phyloP scores from a whole-genome alignment of 1,139 yeast genomes.

The Candida mesenterica region DNA sequence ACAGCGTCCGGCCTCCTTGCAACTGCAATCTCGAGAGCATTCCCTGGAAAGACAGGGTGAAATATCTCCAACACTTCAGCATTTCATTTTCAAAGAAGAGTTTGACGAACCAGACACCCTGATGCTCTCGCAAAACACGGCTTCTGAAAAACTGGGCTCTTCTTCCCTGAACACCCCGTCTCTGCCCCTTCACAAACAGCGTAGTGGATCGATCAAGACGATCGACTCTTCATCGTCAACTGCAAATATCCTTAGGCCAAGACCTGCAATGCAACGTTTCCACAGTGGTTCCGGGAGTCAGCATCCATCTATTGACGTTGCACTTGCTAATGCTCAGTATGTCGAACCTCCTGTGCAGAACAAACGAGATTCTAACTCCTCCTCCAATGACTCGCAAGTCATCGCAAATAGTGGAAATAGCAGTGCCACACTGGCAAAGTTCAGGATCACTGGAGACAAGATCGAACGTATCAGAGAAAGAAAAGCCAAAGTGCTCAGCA shows the following conservation, averaged over 20 bases:
- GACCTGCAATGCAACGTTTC: conserved; percentile 4
- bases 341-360: background rate
- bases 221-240: conserved; percentile 8
- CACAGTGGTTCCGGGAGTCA: conserved; percentile 1
- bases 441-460: conserved; percentile 14
- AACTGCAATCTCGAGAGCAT: background rate
- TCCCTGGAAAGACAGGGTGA: conserved; percentile 1
- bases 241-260: conserved; percentile 9
- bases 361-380: conserved; percentile 3
- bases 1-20: background rate
- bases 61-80: conserved; percentile 5
- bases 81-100: conserved; percentile 30
- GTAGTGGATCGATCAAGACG: conserved; percentile 7
- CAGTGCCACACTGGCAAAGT: conserved; percentile 15
- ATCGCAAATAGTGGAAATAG: conserved; percentile 7
- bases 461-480: conserved; percentile 14
- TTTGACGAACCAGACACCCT: conserved; percentile 24
- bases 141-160: background rate
- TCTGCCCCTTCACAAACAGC: conserved; percentile 2
- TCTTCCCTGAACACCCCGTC: background rate
- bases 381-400: conserved; percentile 4
- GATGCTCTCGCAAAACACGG: background rate
- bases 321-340: conserved; percentile 8
- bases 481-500: conserved; percentile 16
- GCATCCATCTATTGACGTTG: conserved; percentile 14